phyloP scores from a whole-genome alignment of 2,329 filamentous ascomycete genomes.

The Pseudogymnoascus destructans region DNA sequence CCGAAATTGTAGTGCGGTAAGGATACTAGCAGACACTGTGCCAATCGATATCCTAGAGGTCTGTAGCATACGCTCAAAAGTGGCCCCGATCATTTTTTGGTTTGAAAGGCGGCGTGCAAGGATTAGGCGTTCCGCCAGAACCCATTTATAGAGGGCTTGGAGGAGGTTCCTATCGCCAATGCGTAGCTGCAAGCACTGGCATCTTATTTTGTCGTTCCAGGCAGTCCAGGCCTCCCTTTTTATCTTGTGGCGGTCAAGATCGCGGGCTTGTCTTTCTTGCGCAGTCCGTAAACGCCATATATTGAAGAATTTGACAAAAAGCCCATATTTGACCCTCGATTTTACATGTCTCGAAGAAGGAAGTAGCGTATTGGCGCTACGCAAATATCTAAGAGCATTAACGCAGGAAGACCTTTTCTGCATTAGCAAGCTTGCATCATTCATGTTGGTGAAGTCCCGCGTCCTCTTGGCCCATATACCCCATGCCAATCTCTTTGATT shows the following conservation, averaged over 20 bases:
- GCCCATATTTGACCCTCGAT: constrained; percentile 31
- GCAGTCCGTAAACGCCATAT: constrained; percentile 36
- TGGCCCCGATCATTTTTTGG: constrained; percentile 28
- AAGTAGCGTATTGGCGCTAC: constrained; percentile 18
- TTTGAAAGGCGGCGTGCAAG: constrained; percentile 30
- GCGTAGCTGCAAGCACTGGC: constrained; percentile 35
- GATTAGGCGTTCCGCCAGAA: constrained; percentile 35
- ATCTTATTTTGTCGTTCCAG: constrained; percentile 50
- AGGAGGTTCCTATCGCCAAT: constrained; percentile 43
- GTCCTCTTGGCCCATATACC: background rate
- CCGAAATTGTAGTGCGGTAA: constrained; percentile 17
- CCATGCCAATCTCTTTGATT: background rate
- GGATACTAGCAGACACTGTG: constrained; percentile 18
- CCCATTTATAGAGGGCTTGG: constrained; percentile 47
- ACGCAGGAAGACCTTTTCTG: constrained; percentile 1
- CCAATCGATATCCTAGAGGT: constrained; percentile 26
- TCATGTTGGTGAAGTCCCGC: background rate
- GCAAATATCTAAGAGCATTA: constrained; percentile 20
- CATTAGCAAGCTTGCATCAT: background rate
- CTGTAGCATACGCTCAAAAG: constrained; percentile 29
- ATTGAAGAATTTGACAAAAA: constrained; percentile 33
- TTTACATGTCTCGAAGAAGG: constrained; percentile 28
- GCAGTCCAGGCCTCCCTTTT: constrained; percentile 43
- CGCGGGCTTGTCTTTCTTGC: constrained; percentile 34
- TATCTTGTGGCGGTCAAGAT: constrained; percentile 38